Evolutionary conservation across 108 stramenopile genomes (phyloP).

Genomic region (Nitzschia inconspicua): DNA sequence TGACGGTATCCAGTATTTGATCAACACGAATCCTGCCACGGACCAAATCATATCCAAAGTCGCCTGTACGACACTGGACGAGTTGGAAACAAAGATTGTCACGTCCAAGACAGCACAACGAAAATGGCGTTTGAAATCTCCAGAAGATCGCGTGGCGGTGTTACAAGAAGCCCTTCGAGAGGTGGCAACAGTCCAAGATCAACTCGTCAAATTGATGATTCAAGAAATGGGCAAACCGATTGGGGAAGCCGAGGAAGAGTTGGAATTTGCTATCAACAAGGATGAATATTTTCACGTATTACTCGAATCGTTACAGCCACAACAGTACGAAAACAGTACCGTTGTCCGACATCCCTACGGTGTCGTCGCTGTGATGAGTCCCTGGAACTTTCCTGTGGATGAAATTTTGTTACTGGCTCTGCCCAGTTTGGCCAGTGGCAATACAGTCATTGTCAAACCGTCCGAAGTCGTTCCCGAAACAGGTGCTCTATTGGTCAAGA

Average conservation of each 20-base stretch:
- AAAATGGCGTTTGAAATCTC: constrained; percentile 34
- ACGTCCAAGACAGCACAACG: constrained; percentile 42
- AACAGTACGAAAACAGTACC: constrained; percentile 32
- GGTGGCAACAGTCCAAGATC: constrained; percentile 25
- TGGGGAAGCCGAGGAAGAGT: constrained; percentile 68
- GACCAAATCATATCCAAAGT: constrained; percentile 64
- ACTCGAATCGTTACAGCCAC: constrained; percentile 45
- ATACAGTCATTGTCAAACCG: constrained; percentile 89
- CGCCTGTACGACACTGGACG: constrained; percentile 40
- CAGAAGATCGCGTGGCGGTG: constrained; percentile 51
- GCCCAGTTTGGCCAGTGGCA: constrained; percentile 59
- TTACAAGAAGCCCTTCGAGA: constrained; percentile 42
- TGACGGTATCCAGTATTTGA: constrained; percentile 40
- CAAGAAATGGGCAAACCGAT: constrained; percentile 83
- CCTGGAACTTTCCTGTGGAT: constrained; percentile 87
- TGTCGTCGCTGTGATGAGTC: constrained; percentile 73
- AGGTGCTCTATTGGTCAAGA: constrained; percentile 43
- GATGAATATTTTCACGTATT: constrained; percentile 60
- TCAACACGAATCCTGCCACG: constrained; percentile 77
- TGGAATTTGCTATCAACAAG: constrained; percentile 57
- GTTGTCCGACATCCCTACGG: constrained; percentile 76
- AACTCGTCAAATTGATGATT: constrained; percentile 28
- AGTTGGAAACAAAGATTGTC: constrained; percentile 42
- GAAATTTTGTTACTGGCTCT: constrained; percentile 84
- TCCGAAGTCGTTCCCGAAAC: constrained; percentile 90